Percentiles rank a stretch among this genome's conserved stretches.
Conservation (phyloP, 768 basidiomycete species). For the Lactarius akahatsu region DNA sequence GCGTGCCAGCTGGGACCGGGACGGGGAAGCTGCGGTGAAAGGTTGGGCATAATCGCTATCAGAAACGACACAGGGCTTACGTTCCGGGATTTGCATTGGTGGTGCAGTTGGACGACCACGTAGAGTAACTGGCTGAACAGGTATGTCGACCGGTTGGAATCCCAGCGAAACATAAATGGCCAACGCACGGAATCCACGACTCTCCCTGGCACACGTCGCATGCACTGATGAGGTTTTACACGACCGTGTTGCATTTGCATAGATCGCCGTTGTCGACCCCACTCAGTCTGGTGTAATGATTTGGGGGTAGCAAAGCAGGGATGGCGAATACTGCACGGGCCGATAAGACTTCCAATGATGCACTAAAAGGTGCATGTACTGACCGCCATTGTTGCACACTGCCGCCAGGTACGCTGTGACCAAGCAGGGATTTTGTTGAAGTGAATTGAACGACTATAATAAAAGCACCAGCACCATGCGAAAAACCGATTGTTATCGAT, state of each 20-base stretch:
- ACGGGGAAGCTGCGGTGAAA: constrained; percentile 9
- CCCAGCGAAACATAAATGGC: background rate
- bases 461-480: background rate
- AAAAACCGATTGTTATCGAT: background rate
- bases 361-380: background rate
- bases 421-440: constrained; percentile 20
- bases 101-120: constrained; percentile 23
- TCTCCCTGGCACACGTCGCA: constrained; percentile 33
- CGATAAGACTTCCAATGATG: background rate
- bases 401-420: constrained; percentile 9
- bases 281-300: constrained; percentile 16
- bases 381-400: constrained; percentile 19
- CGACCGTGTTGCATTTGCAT: constrained; percentile 34
- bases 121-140: constrained; percentile 16
- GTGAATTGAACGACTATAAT: constrained; percentile 19
- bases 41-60: background rate
- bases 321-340: constrained; percentile 12
- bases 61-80: constrained; percentile 7
- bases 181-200: constrained; percentile 16
- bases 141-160: background rate
- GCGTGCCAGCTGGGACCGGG: constrained; percentile 42
- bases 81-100: background rate
- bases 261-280: constrained; percentile 4
- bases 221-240: constrained; percentile 33
- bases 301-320: constrained; percentile 3